Evolutionary conservation across 2,329 filamentous ascomycete genomes (phyloP).

Genomic region (Thelonectria discophora): DNA sequence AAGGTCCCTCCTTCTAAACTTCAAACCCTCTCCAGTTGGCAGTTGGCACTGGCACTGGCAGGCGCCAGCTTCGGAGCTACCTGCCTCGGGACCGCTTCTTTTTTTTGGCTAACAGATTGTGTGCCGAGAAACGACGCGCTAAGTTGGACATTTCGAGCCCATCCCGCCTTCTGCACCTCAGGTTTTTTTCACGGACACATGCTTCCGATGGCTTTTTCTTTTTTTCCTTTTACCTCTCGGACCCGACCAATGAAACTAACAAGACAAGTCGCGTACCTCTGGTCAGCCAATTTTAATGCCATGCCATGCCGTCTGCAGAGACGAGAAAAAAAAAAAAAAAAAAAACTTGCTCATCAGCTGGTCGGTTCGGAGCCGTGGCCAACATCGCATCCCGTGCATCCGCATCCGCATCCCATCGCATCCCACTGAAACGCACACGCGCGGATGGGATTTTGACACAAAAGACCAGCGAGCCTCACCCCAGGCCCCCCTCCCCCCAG

Average conservation of each 20-base stretch:
- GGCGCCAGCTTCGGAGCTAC: background rate
- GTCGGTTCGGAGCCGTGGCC: conserved; percentile 27
- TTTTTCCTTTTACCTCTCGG: conserved; percentile 7
- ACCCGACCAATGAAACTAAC: background rate
- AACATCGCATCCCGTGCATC: conserved; percentile 19
- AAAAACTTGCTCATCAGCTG: conserved; percentile 26
- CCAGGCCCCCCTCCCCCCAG: conserved; percentile 22
- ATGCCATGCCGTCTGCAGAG: background rate
- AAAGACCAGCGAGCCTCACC: conserved; percentile 12
- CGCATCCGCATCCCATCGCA: conserved; percentile 11
- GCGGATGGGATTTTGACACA: conserved; percentile 20
- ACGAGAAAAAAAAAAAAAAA: too few species aligned
- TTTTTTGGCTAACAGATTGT: conserved; percentile 6
- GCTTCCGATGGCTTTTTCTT: conserved; percentile 14
- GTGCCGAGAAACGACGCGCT: conserved; percentile 17
- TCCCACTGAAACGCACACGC: conserved; percentile 29
- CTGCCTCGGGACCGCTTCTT: conserved; percentile 2
- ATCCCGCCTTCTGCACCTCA: background rate
- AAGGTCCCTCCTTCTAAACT: background rate
- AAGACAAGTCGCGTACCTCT: background rate
- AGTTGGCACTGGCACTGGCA: background rate
- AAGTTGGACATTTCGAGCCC: background rate
- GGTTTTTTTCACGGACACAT: conserved; percentile 1
- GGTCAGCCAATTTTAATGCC: conserved; percentile 7
- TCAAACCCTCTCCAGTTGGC: background rate